Conservation (phyloP, 805 yeast genomes). For the Sugiyamaella lignohabitans region DNA sequence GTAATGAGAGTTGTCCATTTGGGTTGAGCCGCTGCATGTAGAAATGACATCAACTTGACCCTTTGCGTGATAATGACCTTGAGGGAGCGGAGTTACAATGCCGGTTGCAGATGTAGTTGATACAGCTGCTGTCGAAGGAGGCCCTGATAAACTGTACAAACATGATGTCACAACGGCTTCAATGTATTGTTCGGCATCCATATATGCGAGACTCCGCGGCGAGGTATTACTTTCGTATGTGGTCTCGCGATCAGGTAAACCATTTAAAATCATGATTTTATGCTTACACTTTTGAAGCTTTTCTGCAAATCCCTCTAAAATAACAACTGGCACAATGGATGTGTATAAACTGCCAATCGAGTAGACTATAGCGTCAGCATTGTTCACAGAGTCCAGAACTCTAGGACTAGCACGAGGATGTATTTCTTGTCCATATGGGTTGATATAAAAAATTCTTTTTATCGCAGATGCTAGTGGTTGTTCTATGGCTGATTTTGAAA, state of each 20-base stretch:
- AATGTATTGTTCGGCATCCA: constrained; percentile 40
- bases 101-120: background rate
- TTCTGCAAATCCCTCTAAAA: constrained; percentile 65
- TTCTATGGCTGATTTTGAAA: constrained; percentile 41
- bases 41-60: too few species aligned
- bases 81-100: background rate
- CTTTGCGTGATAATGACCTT: background rate
- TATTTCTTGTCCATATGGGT: constrained; percentile 83
- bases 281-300: constrained; percentile 40
- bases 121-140: background rate
- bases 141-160: constrained; percentile 39
- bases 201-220: background rate
- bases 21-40: background rate
- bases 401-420: constrained; percentile 65
- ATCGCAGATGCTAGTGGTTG: constrained; percentile 71
- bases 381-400: constrained; percentile 45
- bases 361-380: constrained; percentile 49
- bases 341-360: constrained; percentile 90
- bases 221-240: constrained; percentile 32
- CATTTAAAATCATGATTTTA: constrained; percentile 65
- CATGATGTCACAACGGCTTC: constrained; percentile 50
- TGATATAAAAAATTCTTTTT: constrained; percentile 65
- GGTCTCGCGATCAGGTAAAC: constrained; percentile 75
- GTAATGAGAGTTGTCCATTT: background rate
- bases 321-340: constrained; percentile 71